Percentiles rank a stretch among this genome's conserved stretches.
Conservation (phyloP, 306 rosid genomes). For the Acacia confusa region DNA sequence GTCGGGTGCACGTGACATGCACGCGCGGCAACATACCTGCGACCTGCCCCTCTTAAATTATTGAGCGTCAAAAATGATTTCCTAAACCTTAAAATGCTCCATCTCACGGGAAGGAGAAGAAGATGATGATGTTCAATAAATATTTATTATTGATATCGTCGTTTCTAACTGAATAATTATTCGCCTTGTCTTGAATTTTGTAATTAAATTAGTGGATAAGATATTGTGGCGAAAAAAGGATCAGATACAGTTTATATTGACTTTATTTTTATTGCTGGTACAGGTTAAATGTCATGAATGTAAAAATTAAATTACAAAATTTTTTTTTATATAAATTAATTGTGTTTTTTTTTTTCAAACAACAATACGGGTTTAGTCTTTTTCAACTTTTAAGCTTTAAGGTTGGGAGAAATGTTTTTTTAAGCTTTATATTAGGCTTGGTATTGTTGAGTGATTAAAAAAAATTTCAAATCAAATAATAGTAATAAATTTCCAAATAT, state of each 20-base stretch:
- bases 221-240: neutral
- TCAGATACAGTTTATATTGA: neutral
- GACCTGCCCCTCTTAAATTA: neutral
- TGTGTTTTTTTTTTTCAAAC: too few relatives aligned
- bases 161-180: neutral
- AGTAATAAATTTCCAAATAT: too few relatives aligned
- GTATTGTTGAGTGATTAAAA: too few relatives aligned
- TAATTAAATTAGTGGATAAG: neutral
- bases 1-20: slow-evolving; percentile 15
- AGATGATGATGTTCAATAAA: neutral
- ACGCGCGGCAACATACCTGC: neutral
- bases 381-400: too few relatives aligned
- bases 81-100: neutral
- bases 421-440: too few relatives aligned
- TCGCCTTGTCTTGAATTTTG: neutral
- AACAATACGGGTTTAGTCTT: too few relatives aligned
- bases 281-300: neutral
- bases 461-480: too few relatives aligned
- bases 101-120: neutral
- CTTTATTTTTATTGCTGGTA: neutral
- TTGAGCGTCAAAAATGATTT: slow-evolving; percentile 8
- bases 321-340: too few relatives aligned
- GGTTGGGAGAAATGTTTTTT: too few relatives aligned
- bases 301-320: too few relatives aligned
- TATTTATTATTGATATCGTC: neutral